Evolutionary conservation across 2,329 filamentous ascomycete genomes (phyloP), one percentile per base, ranked within the genome.

Genomic region (Penicillium psychrosexuale): DNA sequence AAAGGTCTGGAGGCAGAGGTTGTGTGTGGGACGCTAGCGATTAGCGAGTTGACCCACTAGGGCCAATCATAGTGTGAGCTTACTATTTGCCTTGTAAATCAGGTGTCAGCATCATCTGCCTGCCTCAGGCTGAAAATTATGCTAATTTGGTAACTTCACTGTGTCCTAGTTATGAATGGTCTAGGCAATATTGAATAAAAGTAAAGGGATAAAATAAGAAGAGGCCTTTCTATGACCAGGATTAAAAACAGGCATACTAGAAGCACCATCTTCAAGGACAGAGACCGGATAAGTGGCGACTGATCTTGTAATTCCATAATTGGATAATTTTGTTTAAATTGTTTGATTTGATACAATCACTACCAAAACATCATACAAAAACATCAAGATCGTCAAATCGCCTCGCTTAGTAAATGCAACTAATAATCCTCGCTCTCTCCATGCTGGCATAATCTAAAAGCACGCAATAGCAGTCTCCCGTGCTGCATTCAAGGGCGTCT

Each of bases 11-110:
- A 61, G 63, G 63, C 57, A 58, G 61, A 62, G 61, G 62, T 68
- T 73, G 70, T 75, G 72, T 75, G 73, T 75, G 73, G 71, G 71
- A 71, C 72, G 67, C 72, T 73, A 74, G 66, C 55, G 63, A 67
- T 69, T 75, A 75, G 69, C 71, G 71, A 60, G 58, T 59, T 39
- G 55, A 44, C 40, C 51, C 40, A 58, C 45, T 9, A 3, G 13
- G 27, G 30, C 65, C 65, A 69, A 68, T 68, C 62, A 69, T 13
- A 33, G 44, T 37, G 43, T 30, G 8, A 5, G 2, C 4, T n/a
- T 11, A 3, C 3, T 28, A 22, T 30, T 28, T 1, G 58, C 63
- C 62, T 61, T 27, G 59, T 59, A 61, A 30, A 37, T 53, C 22
- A 42, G 22, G 44, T 44, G 46, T 27, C 27, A 8, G 17, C 27